These are phyloP conservation scores for Rhodosporidiobolus sp. DNA, from an alignment of 768 basidiomycete species.

Conservation along the genomic window DNA sequence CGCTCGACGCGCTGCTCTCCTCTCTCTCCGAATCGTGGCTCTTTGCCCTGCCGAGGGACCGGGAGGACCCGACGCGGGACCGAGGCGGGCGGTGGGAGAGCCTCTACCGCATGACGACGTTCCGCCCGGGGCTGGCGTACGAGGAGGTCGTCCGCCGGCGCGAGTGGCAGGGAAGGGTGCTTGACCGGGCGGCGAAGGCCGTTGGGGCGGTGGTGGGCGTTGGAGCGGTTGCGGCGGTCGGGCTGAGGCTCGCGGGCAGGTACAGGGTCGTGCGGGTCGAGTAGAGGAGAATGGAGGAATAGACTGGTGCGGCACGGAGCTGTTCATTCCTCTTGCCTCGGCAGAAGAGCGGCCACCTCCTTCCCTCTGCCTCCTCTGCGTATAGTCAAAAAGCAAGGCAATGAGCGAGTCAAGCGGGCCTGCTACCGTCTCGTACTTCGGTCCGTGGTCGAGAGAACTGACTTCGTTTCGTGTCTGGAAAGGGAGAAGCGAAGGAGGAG, in stretches of 20 bases:
- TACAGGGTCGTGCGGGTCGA: background rate
- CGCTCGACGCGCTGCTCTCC: slow-evolving; percentile 27
- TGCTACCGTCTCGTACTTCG: too few relatives aligned
- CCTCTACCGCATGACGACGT: slow-evolving; percentile 96
- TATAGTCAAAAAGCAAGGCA: too few relatives aligned
- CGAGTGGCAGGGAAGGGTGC: slow-evolving; percentile 63
- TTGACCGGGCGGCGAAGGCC: slow-evolving; percentile 54
- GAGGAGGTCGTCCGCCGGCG: slow-evolving; percentile 71
- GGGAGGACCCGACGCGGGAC: slow-evolving; percentile 8
- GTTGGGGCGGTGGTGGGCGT: background rate
- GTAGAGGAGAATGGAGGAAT: background rate
- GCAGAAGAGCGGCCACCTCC: too few relatives aligned
- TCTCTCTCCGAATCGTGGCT: slow-evolving; percentile 41
- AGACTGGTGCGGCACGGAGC: too few relatives aligned
- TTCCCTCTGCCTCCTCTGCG: too few relatives aligned
- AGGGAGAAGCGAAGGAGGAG: too few relatives aligned
- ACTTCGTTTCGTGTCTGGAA: too few relatives aligned
- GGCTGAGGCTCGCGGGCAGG: background rate
- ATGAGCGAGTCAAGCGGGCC: too few relatives aligned
- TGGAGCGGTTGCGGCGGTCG: background rate
- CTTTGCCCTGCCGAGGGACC: slow-evolving; percentile 11
- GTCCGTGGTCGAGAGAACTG: too few relatives aligned
- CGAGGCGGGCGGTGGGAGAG: slow-evolving; percentile 75
- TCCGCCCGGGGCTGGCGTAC: slow-evolving; percentile 92
- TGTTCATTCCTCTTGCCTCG: too few relatives aligned